Evolutionary conservation across 495 filamentous ascomycete species (phyloP).

Genomic region (Aspergillus steynii): DNA sequence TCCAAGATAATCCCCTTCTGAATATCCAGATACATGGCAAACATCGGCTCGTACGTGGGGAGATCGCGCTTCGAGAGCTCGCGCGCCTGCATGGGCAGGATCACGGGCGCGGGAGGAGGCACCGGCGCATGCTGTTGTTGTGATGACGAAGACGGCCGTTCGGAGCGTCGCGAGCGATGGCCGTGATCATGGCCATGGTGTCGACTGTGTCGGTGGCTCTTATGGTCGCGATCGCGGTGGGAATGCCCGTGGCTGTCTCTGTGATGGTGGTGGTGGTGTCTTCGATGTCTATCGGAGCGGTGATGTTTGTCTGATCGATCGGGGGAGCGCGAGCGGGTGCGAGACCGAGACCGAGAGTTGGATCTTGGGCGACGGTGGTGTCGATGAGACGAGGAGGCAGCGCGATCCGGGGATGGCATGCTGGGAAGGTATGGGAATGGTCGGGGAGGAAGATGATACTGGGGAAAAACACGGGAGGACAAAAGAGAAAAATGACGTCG

Average conservation of each 20-base stretch:
- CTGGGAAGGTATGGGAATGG: conserved; percentile 4
- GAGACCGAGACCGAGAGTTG: conserved; percentile 17
- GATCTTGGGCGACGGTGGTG: conserved; percentile 11
- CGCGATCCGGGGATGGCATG: conserved; percentile 28
- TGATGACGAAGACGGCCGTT: conserved; percentile 7
- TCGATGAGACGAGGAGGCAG: conserved; percentile 9
- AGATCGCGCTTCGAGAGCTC: conserved; percentile 67
- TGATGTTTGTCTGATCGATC: conserved; percentile 9
- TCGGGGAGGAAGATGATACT: background rate
- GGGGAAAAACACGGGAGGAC: background rate
- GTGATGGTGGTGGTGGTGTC: conserved; percentile 18
- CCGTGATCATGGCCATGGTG: conserved; percentile 13
- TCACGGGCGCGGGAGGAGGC: conserved; percentile 12
- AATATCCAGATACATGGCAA: conserved; percentile 85
- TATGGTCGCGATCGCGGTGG: conserved; percentile 26
- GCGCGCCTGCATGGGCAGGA: conserved; percentile 67
- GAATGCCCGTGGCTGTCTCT: conserved; percentile 24
- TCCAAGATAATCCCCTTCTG: conserved; percentile 74
- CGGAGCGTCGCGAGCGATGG: background rate
- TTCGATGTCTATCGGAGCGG: conserved; percentile 13
- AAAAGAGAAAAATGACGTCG: conserved; percentile 7
- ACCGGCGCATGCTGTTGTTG: conserved; percentile 8
- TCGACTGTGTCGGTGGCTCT: conserved; percentile 30
- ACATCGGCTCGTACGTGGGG: conserved; percentile 63
- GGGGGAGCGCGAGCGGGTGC: conserved; percentile 27